Conservation (phyloP, 2,329 filamentous ascomycete species). For the Ophiocordyceps camponoti-leonardi region DNA sequence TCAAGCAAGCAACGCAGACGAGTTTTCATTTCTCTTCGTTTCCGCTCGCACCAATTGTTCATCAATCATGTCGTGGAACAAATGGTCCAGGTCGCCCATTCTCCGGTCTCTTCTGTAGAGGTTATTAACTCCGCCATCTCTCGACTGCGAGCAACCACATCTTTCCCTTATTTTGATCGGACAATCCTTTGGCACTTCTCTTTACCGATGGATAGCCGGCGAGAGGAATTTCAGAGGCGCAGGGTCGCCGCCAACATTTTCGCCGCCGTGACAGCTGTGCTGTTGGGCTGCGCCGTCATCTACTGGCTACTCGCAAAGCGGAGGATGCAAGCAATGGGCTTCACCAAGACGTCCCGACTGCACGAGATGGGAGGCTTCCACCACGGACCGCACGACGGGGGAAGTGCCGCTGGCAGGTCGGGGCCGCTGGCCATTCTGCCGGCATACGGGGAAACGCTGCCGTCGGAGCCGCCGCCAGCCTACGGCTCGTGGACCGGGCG, state of each 20-base stretch:
- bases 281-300: not conserved
- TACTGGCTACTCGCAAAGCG: not conserved
- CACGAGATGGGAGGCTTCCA: not conserved
- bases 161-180: not conserved
- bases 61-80: not conserved
- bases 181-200: not conserved
- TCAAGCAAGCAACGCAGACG: not conserved
- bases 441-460: not conserved
- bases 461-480: slow-evolving; percentile 1
- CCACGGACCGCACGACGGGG: not conserved
- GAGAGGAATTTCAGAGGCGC: not conserved
- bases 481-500: not conserved
- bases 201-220: not conserved
- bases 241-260: not conserved
- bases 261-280: not conserved
- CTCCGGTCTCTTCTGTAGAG: not conserved
- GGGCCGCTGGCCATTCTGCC: not conserved
- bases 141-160: not conserved
- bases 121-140: not conserved
- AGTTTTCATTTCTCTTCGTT: too few relatives aligned
- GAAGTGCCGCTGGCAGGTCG: not conserved
- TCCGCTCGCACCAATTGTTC: not conserved
- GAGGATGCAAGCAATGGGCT: not conserved
- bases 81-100: not conserved
- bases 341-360: not conserved